These are phyloP conservation scores for Hansenula sp. DNA, from an alignment of 1,139 yeast species.

Conservation along the genomic window DNA sequence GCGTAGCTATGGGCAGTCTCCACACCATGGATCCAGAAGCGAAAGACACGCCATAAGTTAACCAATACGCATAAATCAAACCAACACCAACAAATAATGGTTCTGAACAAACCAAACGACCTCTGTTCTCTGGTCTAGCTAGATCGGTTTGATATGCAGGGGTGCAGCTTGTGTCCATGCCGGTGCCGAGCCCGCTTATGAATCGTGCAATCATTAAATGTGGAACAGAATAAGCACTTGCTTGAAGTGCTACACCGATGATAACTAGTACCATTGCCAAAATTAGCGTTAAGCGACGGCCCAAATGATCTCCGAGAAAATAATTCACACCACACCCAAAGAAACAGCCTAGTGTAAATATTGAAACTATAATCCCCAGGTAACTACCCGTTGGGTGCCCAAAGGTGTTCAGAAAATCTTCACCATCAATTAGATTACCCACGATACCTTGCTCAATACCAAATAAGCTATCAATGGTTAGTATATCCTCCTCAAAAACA, in stretches of 20 bases:
- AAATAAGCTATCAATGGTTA: conserved; percentile 31
- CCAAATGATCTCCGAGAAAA: conserved; percentile 56
- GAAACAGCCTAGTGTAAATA: conserved; percentile 75
- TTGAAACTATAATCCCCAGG: conserved; percentile 64
- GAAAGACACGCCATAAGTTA: conserved; percentile 68
- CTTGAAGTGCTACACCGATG: conserved; percentile 63
- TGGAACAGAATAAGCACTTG: conserved; percentile 52
- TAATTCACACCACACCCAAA: conserved; percentile 66
- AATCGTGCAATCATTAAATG: conserved; percentile 76
- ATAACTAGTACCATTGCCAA: conserved; percentile 56
- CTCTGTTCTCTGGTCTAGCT: conserved; percentile 68
- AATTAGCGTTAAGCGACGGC: conserved; percentile 63
- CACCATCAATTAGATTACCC: conserved; percentile 66
- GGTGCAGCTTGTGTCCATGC: conserved; percentile 71
- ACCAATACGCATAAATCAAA: conserved; percentile 70
- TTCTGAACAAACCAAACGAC: conserved; percentile 62
- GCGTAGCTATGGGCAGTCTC: conserved; percentile 44
- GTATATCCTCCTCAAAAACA: no score
- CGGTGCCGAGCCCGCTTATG: conserved; percentile 72
- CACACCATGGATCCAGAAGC: conserved; percentile 47
- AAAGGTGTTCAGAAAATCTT: conserved; percentile 23
- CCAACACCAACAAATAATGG: conserved; percentile 75
- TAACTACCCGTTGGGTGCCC: neutral
- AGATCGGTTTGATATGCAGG: conserved; percentile 82
- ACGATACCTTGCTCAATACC: conserved; percentile 82